Evolutionary conservation across 2,329 filamentous ascomycete species (phyloP), one percentile per base, ranked within the genome.

Genomic region (Ophiostoma triangulosporum): DNA sequence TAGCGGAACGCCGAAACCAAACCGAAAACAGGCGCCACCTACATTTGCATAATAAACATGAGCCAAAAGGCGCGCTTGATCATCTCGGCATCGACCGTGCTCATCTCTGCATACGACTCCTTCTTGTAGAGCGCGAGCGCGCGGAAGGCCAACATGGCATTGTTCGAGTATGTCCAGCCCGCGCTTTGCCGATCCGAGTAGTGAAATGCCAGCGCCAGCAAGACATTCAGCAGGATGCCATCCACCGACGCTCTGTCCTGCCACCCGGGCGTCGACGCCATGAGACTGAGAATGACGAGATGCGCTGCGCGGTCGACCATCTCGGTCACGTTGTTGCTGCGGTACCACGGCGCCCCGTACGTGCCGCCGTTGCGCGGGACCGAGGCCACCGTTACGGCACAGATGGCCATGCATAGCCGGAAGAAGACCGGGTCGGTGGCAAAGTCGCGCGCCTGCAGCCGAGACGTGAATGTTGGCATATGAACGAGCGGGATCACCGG

Each of bases 41-140:
- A 53, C 59, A 62, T 58, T 50, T 62, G 61, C 12, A 61, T 56
- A 40, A 62, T 59, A 50, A 56, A 62, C 9, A 62, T 45, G 26
- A 62, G 45, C 61, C 61, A 62, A 51, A 62, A 62, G 11, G 58
- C 57, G 32, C 60, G 55, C 50, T 62, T 62, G 54, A 52, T 57
- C 38, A 62, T 53, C 45, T 62, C 61, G 1, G 51, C 46, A 8
- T 59, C 55, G 31, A 50, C 27, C 3, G 53, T 24, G 24, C 49
- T 26, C 32, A 51, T 29, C 7, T 12, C 35, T 0, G 32, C 33
- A 7, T 51, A 52, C 9, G 53, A 40, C 26, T 50, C 20, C 17
- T 48, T 46, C 32, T 50, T 50, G 38, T 48, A 54, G 14, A 51
- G 31, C 38, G 48, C 53, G 20, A 48, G 40, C 3, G 17, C 6